These are phyloP conservation scores for Xanthoconium purpureum DNA, from an alignment of 768 basidiomycete species.

Conservation along the genomic window DNA sequence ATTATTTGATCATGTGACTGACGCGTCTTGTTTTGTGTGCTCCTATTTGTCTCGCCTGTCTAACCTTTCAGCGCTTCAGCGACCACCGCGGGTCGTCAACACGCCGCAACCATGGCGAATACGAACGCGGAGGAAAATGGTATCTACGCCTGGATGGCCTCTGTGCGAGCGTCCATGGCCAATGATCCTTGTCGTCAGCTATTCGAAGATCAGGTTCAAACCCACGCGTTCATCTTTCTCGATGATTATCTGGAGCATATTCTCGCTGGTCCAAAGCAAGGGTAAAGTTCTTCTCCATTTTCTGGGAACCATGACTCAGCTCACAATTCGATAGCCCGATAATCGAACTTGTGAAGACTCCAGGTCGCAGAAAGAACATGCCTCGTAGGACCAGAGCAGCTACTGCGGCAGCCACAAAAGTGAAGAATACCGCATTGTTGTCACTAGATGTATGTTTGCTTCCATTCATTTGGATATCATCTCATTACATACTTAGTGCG, in stretches of 20 bases:
- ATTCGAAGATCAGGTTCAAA: constrained; percentile 71
- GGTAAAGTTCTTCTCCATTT: constrained; percentile 41
- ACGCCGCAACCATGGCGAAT: constrained; percentile 8
- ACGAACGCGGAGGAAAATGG: constrained; percentile 32
- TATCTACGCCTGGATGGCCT: constrained; percentile 67
- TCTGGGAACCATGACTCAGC: not conserved
- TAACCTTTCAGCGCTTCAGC: not conserved
- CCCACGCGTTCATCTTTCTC: constrained; percentile 74
- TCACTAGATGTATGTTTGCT: constrained; percentile 45
- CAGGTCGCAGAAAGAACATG: constrained; percentile 64
- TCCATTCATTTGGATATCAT: not conserved
- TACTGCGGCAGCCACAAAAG: constrained; percentile 40
- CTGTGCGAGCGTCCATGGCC: constrained; percentile 64
- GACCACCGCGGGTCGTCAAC: constrained; percentile 1
- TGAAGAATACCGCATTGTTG: constrained; percentile 38
- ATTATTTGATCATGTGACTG: constrained; percentile 25
- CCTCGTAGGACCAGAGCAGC: constrained; percentile 49
- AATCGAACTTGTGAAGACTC: constrained; percentile 81
- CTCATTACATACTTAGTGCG: constrained; percentile 32
- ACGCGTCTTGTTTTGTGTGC: constrained; percentile 24
- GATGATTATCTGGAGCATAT: constrained; percentile 76
- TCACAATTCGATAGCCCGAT: constrained; percentile 47
- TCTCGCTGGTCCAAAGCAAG: constrained; percentile 60
- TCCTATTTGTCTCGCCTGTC: constrained; percentile 13
- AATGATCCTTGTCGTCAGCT: constrained; percentile 68